Conservation (phyloP, 2,329 filamentous ascomycete species). For the Alternaria sp. region DNA sequence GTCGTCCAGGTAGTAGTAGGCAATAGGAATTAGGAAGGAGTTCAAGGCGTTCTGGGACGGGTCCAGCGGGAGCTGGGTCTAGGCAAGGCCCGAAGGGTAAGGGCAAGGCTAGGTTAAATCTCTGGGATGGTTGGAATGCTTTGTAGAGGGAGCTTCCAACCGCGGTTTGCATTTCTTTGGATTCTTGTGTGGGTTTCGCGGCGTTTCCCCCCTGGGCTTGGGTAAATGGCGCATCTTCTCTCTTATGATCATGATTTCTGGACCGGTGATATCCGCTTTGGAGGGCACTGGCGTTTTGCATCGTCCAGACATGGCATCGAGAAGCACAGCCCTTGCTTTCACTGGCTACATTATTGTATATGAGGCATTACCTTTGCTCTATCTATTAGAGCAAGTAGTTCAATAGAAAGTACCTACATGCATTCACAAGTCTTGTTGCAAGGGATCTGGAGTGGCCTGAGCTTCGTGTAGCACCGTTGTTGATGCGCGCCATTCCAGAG, state of each 20-base stretch:
- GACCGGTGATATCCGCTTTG: conserved; percentile 6
- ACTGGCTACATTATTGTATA: neutral
- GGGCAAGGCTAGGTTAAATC: conserved; percentile 42
- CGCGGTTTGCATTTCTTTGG: conserved; percentile 32
- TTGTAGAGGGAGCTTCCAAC: conserved; percentile 34
- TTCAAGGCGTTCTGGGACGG: conserved; percentile 47
- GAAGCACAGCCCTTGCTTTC: neutral
- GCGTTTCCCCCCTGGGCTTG: neutral
- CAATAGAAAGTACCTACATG: neutral
- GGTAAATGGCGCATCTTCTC: neutral
- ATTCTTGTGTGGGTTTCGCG: conserved; percentile 13
- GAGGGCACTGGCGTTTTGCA: conserved; percentile 9
- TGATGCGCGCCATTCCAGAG: neutral
- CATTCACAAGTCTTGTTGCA: neutral
- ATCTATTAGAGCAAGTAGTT: neutral
- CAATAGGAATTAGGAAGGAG: conserved; percentile 51
- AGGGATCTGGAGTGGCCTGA: neutral
- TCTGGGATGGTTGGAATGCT: conserved; percentile 48
- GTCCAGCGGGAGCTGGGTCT: conserved; percentile 35
- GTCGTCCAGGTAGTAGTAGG: conserved; percentile 46
- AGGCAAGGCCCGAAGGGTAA: conserved; percentile 41
- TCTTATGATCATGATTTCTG: conserved; percentile 1
- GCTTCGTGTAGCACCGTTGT: neutral
- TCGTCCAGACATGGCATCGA: conserved; percentile 9
- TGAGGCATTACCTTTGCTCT: neutral